Evolutionary conservation across 2,329 filamentous ascomycete species (phyloP), one percentile per base, ranked within the genome.

Genomic region (Colletotrichum viniferum): DNA sequence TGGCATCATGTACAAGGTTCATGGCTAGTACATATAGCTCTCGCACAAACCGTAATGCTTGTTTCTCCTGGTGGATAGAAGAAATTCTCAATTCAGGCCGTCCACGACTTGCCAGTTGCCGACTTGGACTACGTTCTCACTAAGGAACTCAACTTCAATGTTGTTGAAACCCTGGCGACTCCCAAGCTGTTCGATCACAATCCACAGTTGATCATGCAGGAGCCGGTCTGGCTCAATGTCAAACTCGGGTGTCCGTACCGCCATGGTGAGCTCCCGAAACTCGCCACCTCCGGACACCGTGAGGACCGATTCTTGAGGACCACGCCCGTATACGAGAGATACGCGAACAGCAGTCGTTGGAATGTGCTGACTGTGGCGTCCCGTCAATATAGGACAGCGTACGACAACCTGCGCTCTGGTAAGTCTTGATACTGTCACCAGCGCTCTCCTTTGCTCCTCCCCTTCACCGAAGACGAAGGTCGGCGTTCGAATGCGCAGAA

Each of bases 131-230:
- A 85, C 84, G 10, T 86, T 86, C 71, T 89, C 89, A 71, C 88
- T 90, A 21, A 89, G 83, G 9, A 91, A 79, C 78, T 89, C 91
- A 3, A 90, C 86, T 56, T 86, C 84, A 9, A 94, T 89, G 72
- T 86, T 83, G 28, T 85, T 82, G 4, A 80, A 77, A 5, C 79
- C 79, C 28, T 81, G 79, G 28, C 81, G 87, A 13, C 89, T 90
- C n/a, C 92, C 94, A 80, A 96, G 90, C 78, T 94, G 90, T 84
- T 98, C 96, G 56, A 98, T 86, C 7, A 98, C 93, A 69, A 98
- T 87, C 94, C 94, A 97, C 73, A 96, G 83, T 21, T 92, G 92
- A 24, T 90, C 89, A 12, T 84, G 84, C 34, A 84, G 84, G 73
- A 87, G 86, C 77, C 90, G 84, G n/a, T 86, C 88, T 0, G 95